Evolutionary conservation across 2,329 filamentous ascomycete genomes (phyloP).

Genomic region (Penicillium janthinellum): DNA sequence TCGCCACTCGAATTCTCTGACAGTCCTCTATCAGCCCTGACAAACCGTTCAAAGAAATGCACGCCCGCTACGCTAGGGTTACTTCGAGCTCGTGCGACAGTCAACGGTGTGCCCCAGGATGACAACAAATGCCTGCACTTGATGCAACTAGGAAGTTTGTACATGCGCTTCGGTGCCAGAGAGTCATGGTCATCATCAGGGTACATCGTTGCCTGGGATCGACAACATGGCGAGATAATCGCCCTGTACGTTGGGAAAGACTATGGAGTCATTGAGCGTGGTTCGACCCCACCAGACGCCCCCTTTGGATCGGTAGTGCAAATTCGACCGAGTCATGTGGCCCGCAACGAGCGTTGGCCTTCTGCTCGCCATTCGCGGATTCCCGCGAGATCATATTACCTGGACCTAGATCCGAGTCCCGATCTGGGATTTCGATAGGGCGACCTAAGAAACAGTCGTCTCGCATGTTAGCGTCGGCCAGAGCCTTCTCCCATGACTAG

Average conservation of each 20-base stretch:
- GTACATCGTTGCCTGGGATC: conserved; percentile 42
- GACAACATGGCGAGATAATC: conserved; percentile 31
- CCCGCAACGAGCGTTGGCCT: background rate
- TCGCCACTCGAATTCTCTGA: conserved; percentile 37
- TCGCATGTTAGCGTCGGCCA: background rate
- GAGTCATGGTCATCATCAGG: conserved; percentile 36
- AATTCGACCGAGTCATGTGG: conserved; percentile 5
- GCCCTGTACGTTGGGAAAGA: conserved; percentile 34
- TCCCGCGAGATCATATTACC: conserved; percentile 8
- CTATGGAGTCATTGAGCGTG: conserved; percentile 26
- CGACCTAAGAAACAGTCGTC: background rate
- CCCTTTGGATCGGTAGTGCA: conserved; percentile 24
- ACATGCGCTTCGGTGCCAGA: conserved; percentile 20
- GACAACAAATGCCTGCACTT: conserved; percentile 31
- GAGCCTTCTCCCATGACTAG: background rate
- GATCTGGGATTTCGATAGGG: conserved; percentile 12
- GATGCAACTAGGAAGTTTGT: conserved; percentile 42
- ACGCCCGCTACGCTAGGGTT: conserved; percentile 36
- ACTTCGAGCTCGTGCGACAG: conserved; percentile 30
- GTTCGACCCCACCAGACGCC: conserved; percentile 16
- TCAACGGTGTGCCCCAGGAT: conserved; percentile 24
- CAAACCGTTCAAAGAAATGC: conserved; percentile 16
- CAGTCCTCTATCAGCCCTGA: conserved; percentile 12
- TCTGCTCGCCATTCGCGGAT: conserved; percentile 3
- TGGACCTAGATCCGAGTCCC: conserved; percentile 17